Percentiles rank a stretch among this genome's conserved stretches.
phyloP scores from a whole-genome alignment of 257 asterid genomes.

The Solanum pinnatisectum region DNA sequence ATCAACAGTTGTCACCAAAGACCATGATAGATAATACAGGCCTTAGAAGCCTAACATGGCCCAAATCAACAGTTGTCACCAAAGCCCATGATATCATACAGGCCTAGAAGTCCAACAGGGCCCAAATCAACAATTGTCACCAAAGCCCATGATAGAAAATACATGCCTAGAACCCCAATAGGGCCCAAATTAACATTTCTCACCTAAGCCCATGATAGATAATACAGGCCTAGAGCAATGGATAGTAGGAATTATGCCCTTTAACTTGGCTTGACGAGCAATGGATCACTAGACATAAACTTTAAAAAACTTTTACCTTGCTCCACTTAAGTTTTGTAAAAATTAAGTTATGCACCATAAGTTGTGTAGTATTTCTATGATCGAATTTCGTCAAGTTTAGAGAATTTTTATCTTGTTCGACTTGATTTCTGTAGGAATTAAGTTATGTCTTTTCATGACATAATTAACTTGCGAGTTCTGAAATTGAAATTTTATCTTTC shows the following conservation, averaged over 20 bases:
- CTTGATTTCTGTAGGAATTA: no score
- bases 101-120: background rate
- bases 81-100: background rate
- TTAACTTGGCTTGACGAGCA: background rate
- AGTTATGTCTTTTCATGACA: no score
- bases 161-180: background rate
- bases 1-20: no score
- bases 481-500: no score
- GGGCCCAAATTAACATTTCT: background rate
- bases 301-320: background rate
- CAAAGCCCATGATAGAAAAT: background rate
- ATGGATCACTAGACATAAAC: background rate
- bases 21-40: no score
- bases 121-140: background rate
- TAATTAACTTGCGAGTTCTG: no score
- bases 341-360: no score
- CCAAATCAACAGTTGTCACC: background rate
- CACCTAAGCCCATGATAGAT: background rate
- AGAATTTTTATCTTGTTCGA: background rate
- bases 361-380: background rate
- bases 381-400: background rate
- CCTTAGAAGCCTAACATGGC: background rate
- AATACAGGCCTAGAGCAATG: background rate
- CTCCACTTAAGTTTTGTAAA: background rate
- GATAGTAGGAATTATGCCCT: background rate